Evolutionary conservation across 352 stramenopile genomes (phyloP).

Genomic region (Thalassiosira livingstoniorum): DNA sequence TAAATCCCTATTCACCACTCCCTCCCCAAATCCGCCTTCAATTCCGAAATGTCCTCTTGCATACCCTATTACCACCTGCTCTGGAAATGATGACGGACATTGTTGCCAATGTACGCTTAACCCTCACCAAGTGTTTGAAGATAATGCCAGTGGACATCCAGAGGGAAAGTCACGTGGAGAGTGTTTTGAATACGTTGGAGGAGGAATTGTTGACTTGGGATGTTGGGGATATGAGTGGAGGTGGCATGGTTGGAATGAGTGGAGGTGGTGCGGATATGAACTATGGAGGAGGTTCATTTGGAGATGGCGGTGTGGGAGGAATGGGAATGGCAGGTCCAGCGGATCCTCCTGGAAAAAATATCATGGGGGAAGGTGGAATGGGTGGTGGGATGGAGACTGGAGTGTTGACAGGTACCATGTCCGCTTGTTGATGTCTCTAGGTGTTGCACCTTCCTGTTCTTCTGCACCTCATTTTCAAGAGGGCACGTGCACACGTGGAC

Average conservation of each 20-base stretch:
- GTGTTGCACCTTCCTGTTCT: too few species aligned
- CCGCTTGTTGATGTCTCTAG: slow-evolving; percentile 33
- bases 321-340: slow-evolving; percentile 6
- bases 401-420: slow-evolving; percentile 42
- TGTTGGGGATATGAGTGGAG: slow-evolving; percentile 42
- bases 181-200: slow-evolving; percentile 69
- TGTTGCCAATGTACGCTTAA: slow-evolving; percentile 79
- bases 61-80: slow-evolving; percentile 68
- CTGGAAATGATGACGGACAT: slow-evolving; percentile 79
- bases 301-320: background rate
- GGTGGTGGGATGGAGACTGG: background rate
- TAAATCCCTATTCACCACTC: slow-evolving; percentile 66
- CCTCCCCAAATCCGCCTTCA: slow-evolving; percentile 61
- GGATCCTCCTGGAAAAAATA: slow-evolving; percentile 21
- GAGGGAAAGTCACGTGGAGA: slow-evolving; percentile 50
- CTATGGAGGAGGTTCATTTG: too few species aligned
- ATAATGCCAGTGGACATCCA: slow-evolving; percentile 71
- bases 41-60: slow-evolving; percentile 61
- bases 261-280: background rate
- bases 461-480: too few species aligned
- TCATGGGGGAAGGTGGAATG: background rate
- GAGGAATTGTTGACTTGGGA: slow-evolving; percentile 84
- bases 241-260: background rate
- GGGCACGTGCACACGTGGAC: too few species aligned
- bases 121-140: slow-evolving; percentile 74